Evolutionary conservation across 768 basidiomycete genomes (phyloP).

Genomic region (Guyanaporus albipodus): DNA sequence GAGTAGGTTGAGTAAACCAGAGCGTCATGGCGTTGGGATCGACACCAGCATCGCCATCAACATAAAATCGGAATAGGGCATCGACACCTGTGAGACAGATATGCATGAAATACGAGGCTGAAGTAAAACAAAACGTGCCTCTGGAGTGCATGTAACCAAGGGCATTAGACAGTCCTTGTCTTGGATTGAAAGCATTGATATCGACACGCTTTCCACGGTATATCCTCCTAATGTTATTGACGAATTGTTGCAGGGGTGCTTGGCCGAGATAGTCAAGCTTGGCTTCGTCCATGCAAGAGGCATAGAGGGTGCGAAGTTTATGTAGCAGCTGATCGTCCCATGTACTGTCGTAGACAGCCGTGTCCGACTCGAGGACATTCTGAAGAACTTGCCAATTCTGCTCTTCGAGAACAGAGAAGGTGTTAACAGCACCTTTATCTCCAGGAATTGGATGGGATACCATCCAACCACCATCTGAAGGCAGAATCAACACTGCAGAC

Average conservation of each 20-base stretch:
- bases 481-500: conserved; percentile 3
- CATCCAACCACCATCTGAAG: conserved; percentile 83
- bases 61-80: conserved; percentile 72
- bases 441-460: conserved; percentile 79
- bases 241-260: conserved; percentile 65
- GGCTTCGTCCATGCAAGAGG: conserved; percentile 78
- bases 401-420: conserved; percentile 67
- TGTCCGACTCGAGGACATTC: conserved; percentile 55
- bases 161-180: conserved; percentile 71
- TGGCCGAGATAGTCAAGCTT: conserved; percentile 69
- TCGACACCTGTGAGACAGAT: conserved; percentile 53
- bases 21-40: conserved; percentile 85
- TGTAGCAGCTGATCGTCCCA: conserved; percentile 53
- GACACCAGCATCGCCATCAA: conserved; percentile 83
- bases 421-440: conserved; percentile 70
- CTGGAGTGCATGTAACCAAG: conserved; percentile 84
- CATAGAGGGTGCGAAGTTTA: conserved; percentile 71
- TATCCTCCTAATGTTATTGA: conserved; percentile 55
- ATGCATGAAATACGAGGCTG: background rate
- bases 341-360: conserved; percentile 34
- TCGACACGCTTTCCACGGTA: conserved; percentile 52
- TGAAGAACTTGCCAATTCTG: conserved; percentile 78
- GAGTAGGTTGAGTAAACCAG: conserved; percentile 77
- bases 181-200: conserved; percentile 31
- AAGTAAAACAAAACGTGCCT: conserved; percentile 42